Conservation (phyloP, 1,139 yeast species). For the Oligophagozyma castellii region DNA sequence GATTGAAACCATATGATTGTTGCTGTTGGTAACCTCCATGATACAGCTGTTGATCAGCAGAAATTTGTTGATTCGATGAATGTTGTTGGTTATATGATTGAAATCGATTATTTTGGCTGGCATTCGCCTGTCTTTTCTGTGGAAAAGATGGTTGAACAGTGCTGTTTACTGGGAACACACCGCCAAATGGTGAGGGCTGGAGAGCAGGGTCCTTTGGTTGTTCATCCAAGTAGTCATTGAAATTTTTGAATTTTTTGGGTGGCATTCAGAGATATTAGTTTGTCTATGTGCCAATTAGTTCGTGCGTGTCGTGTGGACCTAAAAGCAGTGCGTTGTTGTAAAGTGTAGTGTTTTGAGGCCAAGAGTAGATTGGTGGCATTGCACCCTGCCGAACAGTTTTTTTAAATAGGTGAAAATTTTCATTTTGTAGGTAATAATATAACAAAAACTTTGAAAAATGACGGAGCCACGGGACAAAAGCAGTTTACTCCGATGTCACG, state of each 20-base stretch:
- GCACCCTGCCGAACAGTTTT: too few relatives aligned
- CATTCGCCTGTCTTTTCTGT: conserved; percentile 11
- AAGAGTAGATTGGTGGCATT: too few relatives aligned
- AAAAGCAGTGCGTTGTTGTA: too few relatives aligned
- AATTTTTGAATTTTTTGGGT: conserved; percentile 23
- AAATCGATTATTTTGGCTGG: conserved; percentile 7
- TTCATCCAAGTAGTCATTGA: conserved; percentile 20
- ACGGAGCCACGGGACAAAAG: too few relatives aligned
- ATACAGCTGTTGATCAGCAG: conserved; percentile 5
- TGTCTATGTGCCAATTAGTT: too few relatives aligned
- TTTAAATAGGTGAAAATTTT: too few relatives aligned
- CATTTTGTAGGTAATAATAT: too few relatives aligned
- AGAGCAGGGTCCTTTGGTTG: conserved; percentile 20
- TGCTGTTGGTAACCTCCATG: conserved; percentile 8
- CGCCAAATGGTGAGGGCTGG: conserved; percentile 24
- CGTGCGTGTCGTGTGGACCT: too few relatives aligned
- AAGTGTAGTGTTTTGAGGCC: too few relatives aligned
- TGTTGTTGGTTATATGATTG: conserved; percentile 8
- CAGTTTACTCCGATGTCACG: too few relatives aligned
- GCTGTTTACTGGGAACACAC: conserved; percentile 12
- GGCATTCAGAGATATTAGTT: too few relatives aligned
- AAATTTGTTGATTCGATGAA: conserved; percentile 3
- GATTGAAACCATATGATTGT: conserved; percentile 4
- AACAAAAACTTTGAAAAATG: too few relatives aligned
- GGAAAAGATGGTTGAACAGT: conserved; percentile 8